A percentile compares a stretch with the other conserved stretches of the same genome.
These are phyloP conservation scores for Wickerhamomyces queroliae DNA, from an alignment of 805 yeast genomes.

Conservation along the genomic window DNA sequence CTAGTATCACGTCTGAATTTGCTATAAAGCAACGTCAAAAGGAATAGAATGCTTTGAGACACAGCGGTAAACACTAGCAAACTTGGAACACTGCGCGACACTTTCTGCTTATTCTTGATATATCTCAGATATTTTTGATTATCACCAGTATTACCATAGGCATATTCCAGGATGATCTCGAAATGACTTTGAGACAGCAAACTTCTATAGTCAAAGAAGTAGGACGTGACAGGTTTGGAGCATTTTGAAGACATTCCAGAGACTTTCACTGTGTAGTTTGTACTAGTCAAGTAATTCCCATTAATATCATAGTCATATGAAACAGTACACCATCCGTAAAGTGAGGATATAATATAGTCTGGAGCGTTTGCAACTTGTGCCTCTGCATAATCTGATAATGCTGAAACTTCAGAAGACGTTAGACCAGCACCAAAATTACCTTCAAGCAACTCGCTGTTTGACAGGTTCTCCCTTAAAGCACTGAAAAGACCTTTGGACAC, in stretches of 20 bases:
- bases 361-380: slow-evolving; percentile 42
- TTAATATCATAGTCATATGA: slow-evolving; percentile 11
- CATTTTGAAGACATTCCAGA: background rate
- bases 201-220: slow-evolving; percentile 39
- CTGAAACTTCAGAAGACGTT: slow-evolving; percentile 43
- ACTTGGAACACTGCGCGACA: slow-evolving; percentile 24
- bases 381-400: slow-evolving; percentile 40
- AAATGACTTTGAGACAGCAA: slow-evolving; percentile 36
- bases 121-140: slow-evolving; percentile 21
- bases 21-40: slow-evolving; percentile 31
- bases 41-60: slow-evolving; percentile 25
- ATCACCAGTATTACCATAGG: slow-evolving; percentile 29
- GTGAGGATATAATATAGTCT: slow-evolving; percentile 35
- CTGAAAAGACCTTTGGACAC: slow-evolving; percentile 48
- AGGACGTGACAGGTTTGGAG: slow-evolving; percentile 5
- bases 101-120: slow-evolving; percentile 11
- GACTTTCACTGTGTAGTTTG: background rate
- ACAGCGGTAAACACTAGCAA: slow-evolving; percentile 24
- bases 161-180: slow-evolving; percentile 41
- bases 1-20: slow-evolving; percentile 17
- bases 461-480: slow-evolving; percentile 32
- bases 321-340: slow-evolving; percentile 42
- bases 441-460: slow-evolving; percentile 16
- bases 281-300: background rate
- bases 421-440: slow-evolving; percentile 24